A percentile compares a stretch with the other conserved stretches of the same genome.
phyloP scores from a whole-genome alignment of 345 rosid species.

The Syzygium grande region DNA sequence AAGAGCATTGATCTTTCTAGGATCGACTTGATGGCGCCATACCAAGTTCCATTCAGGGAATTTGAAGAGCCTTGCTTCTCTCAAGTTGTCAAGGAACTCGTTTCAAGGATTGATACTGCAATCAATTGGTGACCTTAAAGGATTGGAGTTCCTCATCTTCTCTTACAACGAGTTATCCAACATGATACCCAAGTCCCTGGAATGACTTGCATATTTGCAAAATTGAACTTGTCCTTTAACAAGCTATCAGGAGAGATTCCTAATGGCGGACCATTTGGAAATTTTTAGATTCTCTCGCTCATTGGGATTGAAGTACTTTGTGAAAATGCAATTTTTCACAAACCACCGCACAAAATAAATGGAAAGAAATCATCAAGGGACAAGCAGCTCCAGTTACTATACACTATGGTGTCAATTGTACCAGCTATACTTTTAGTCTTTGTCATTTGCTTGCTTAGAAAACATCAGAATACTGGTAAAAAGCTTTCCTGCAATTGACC shows the following conservation, averaged over 20 bases:
- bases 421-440: not conserved
- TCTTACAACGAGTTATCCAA: not conserved
- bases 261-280: not conserved
- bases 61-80: not conserved
- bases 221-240: not conserved
- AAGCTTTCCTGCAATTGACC: not conserved
- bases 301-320: not conserved
- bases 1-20: not conserved
- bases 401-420: not conserved
- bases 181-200: not conserved
- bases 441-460: not conserved
- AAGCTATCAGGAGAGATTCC: not conserved
- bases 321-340: not conserved
- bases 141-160: not conserved
- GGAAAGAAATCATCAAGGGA: not conserved
- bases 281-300: not conserved
- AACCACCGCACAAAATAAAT: not conserved
- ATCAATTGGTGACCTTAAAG: not conserved
- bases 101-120: conserved; percentile 3
- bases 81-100: not conserved
- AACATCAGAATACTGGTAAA: not conserved
- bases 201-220: not conserved
- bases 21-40: not conserved
- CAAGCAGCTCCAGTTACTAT: not conserved
- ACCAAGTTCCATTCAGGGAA: not conserved